Conservation (phyloP, 495 filamentous ascomycete species). For the Xylaria curta region DNA sequence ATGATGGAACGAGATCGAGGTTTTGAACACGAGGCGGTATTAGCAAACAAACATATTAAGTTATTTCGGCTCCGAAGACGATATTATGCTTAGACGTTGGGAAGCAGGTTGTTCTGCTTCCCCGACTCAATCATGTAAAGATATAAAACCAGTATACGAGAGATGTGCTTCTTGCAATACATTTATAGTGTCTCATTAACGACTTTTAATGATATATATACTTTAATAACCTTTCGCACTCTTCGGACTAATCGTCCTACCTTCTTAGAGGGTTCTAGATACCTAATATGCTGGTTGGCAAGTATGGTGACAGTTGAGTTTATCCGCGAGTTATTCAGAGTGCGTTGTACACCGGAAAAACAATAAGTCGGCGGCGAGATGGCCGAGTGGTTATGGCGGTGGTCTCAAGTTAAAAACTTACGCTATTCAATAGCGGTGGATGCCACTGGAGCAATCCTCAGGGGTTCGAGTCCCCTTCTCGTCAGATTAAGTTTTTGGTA, state of each 20-base stretch:
- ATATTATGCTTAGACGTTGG: background rate
- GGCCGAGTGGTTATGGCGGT: slow-evolving; percentile 43
- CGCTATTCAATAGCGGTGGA: slow-evolving; percentile 24
- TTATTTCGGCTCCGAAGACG: background rate
- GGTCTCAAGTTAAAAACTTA: slow-evolving; percentile 39
- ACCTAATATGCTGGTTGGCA: too few relatives aligned
- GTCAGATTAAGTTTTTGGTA: background rate
- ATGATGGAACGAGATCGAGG: slow-evolving; percentile 11
- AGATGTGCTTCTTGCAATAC: background rate
- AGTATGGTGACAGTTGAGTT: too few relatives aligned
- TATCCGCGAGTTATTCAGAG: too few relatives aligned
- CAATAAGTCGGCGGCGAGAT: slow-evolving; percentile 24
- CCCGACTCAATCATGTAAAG: slow-evolving; percentile 7
- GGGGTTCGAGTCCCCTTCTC: slow-evolving; percentile 41
- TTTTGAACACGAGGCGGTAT: background rate
- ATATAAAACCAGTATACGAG: slow-evolving; percentile 11
- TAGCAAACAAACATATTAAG: background rate
- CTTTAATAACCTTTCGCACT: background rate
- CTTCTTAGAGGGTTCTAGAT: background rate
- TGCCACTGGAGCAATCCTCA: slow-evolving; percentile 40
- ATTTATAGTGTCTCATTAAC: background rate
- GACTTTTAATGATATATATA: background rate
- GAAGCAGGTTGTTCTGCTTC: background rate
- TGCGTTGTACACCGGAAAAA: too few relatives aligned
- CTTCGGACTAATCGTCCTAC: background rate